Percentiles rank a stretch among this genome's conserved stretches.
Evolutionary conservation across 2,329 filamentous ascomycete genomes (phyloP).

Genomic region (Lachnellula subtilissima): DNA sequence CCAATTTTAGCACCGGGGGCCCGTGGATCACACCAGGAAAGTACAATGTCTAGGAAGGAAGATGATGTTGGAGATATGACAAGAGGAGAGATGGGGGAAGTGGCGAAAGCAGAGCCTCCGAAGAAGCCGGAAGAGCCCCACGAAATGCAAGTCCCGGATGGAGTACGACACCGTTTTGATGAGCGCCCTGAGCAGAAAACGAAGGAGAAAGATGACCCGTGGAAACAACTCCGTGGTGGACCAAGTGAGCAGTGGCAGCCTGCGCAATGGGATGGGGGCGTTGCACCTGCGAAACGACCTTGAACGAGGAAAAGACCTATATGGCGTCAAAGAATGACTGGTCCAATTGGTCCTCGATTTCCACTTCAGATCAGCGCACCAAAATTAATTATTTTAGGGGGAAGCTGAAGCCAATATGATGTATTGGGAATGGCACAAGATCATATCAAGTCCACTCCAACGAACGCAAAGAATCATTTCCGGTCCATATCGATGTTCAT

Average conservation of each 20-base stretch:
- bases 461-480: too few species aligned
- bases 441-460: too few species aligned
- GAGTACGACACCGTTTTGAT: background rate
- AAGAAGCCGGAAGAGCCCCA: background rate
- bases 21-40: slow-evolving; percentile 1
- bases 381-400: too few species aligned
- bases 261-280: slow-evolving; percentile 45
- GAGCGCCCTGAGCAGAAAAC: slow-evolving; percentile 10
- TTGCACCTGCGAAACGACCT: slow-evolving; percentile 2
- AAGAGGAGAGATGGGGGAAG: background rate
- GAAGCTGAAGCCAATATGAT: too few species aligned
- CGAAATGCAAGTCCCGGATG: background rate
- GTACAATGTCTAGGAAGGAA: background rate
- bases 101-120: background rate
- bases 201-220: slow-evolving; percentile 43
- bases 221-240: slow-evolving; percentile 50
- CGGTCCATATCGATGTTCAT: too few species aligned
- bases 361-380: too few species aligned
- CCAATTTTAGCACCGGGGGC: slow-evolving; percentile 24
- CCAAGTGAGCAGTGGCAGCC: slow-evolving; percentile 53
- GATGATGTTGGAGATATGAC: background rate
- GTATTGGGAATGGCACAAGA: too few species aligned
- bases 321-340: too few species aligned
- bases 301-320: background rate
- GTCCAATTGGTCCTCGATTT: too few species aligned